Conservation (phyloP, 1,284 basidiomycete species). For the Bondarzewia mesenterica region DNA sequence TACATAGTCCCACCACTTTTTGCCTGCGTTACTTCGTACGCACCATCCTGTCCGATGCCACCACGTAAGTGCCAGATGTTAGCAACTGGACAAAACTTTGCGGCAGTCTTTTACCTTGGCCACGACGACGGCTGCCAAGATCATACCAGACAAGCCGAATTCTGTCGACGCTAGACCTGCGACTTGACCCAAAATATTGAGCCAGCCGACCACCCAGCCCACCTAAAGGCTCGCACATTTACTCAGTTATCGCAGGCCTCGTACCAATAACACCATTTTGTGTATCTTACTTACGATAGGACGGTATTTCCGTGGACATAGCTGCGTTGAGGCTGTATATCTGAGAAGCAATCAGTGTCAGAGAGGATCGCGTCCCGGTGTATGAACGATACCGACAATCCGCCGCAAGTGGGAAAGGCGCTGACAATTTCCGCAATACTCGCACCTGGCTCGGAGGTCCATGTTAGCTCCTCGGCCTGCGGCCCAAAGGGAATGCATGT, state of each 20-base stretch:
- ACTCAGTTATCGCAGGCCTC: not conserved
- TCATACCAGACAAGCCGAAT: conserved; percentile 90
- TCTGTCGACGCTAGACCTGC: conserved; percentile 83
- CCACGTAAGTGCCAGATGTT: too few relatives aligned
- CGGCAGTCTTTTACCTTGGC: too few relatives aligned
- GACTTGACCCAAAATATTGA: conserved; percentile 84
- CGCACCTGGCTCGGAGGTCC: conserved; percentile 36
- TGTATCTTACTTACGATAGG: conserved; percentile 42
- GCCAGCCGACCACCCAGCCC: conserved; percentile 78
- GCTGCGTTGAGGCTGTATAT: conserved; percentile 70
- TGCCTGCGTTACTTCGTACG: conserved; percentile 44
- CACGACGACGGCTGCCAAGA: conserved; percentile 67
- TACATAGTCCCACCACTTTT: conserved; percentile 73
- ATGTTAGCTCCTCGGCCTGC: too few relatives aligned
- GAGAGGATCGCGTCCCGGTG: too few relatives aligned
- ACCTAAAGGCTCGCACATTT: conserved; percentile 7
- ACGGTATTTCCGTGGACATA: conserved; percentile 61
- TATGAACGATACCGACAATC: too few relatives aligned
- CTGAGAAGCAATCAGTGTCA: conserved; percentile 25
- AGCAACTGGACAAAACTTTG: too few relatives aligned
- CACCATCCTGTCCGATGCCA: too few relatives aligned
- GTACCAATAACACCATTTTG: not conserved
- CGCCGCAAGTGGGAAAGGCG: conserved; percentile 80
- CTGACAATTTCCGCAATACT: conserved; percentile 76
- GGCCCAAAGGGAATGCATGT: not conserved